Percentiles rank a stretch among this genome's conserved stretches.
These are phyloP conservation scores for Talaromyces sp. DNA, from an alignment of 2,329 filamentous ascomycete genomes.

Conservation along the genomic window DNA sequence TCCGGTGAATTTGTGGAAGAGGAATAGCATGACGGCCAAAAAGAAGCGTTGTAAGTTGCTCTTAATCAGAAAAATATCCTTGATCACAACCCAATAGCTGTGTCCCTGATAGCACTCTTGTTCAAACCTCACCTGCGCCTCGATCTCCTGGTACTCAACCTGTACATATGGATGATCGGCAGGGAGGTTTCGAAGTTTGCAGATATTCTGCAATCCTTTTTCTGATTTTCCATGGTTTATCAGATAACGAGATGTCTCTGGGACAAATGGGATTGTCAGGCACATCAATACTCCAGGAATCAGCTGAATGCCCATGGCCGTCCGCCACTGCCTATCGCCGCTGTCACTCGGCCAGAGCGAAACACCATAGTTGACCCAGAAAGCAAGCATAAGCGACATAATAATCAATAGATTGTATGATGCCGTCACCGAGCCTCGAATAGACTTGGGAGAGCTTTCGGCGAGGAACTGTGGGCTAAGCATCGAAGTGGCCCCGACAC, in stretches of 20 bases:
- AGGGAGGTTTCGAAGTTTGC: conserved; percentile 34
- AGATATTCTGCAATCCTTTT: conserved; percentile 31
- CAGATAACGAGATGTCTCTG: conserved; percentile 31
- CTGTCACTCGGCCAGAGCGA: conserved; percentile 16
- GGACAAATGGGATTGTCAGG: conserved; percentile 29
- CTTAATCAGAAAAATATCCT: conserved; percentile 24
- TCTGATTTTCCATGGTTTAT: conserved; percentile 33
- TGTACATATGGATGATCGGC: conserved; percentile 35
- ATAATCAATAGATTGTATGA: conserved; percentile 39
- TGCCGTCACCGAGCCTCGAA: conserved; percentile 37
- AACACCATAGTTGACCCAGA: conserved; percentile 26
- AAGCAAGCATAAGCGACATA: conserved; percentile 28
- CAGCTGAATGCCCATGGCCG: conserved; percentile 34
- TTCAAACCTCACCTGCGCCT: conserved; percentile 30
- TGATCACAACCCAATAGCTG: conserved; percentile 32
- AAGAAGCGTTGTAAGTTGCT: conserved; percentile 32
- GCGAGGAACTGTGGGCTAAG: conserved; percentile 37
- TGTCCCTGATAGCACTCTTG: conserved; percentile 21
- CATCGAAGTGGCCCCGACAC: conserved; percentile 34
- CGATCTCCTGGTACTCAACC: conserved; percentile 34
- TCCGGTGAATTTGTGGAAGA: conserved; percentile 41
- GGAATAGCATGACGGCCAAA: conserved; percentile 30
- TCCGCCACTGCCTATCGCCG: conserved; percentile 31
- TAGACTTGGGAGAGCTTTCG: conserved; percentile 37
- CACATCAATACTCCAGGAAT: conserved; percentile 35